phyloP scores from a whole-genome alignment of 208 protist species.

The Trypanosoma brucei region DNA sequence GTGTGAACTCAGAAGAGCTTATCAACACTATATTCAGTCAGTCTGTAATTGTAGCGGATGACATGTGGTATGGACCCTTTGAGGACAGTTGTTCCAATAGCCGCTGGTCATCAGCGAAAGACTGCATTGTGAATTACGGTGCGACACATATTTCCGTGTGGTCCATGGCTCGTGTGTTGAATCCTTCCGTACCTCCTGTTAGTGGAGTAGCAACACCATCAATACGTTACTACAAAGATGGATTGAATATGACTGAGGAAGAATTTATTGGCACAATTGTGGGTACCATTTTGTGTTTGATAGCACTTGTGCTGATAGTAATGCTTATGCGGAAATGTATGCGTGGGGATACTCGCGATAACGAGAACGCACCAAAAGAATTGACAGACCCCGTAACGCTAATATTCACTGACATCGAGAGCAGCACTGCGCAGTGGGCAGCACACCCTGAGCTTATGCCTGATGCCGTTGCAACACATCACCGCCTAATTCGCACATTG shows the following conservation, averaged over 20 bases:
- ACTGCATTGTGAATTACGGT: conserved; percentile 39
- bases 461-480: neutral
- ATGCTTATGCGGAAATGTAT: neutral
- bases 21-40: conserved; percentile 19
- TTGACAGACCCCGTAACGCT: conserved; percentile 39
- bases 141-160: conserved; percentile 31
- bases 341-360: conserved; percentile 22
- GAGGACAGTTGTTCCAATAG: neutral
- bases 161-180: conserved; percentile 27
- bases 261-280: conserved; percentile 14
- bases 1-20: conserved; percentile 20
- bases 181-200: conserved; percentile 17
- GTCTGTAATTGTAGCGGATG: conserved; percentile 16
- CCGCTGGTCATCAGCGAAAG: neutral
- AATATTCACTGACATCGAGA: conserved; percentile 77
- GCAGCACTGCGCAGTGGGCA: conserved; percentile 59
- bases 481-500: neutral
- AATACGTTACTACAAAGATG: conserved; percentile 21
- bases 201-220: conserved; percentile 17
- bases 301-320: conserved; percentile 3
- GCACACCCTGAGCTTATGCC: neutral
- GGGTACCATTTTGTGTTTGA: conserved; percentile 21
- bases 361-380: conserved; percentile 42
- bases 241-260: conserved; percentile 3
- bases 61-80: conserved; percentile 30